Percentiles rank a stretch among this genome's conserved stretches.
Conservation (phyloP, 345 rosid species). For the Lepidium sativum region DNA sequence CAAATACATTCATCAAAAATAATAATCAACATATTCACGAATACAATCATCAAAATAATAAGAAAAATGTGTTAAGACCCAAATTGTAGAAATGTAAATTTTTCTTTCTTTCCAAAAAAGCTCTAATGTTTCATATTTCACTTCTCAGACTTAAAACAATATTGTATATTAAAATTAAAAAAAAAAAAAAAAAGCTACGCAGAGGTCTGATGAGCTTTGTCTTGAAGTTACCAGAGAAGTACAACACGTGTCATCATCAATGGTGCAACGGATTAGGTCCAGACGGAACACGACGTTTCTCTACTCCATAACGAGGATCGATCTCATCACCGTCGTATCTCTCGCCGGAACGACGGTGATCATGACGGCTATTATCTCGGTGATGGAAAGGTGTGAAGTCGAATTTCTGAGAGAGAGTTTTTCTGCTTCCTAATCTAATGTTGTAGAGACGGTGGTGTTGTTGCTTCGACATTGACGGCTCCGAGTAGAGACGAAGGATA, state of each 20-base stretch:
- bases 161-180: background rate
- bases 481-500: conserved; percentile 18
- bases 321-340: conserved; percentile 34
- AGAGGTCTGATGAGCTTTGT: background rate
- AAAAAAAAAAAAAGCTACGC: background rate
- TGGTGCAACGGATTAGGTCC: conserved; percentile 96
- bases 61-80: background rate
- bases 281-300: conserved; percentile 86
- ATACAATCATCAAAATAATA: conserved; percentile 1
- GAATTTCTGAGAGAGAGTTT: conserved; percentile 40
- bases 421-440: conserved; percentile 29
- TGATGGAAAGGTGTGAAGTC: conserved; percentile 57
- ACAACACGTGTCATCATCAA: conserved; percentile 28
- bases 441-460: background rate
- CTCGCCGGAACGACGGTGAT: conserved; percentile 6
- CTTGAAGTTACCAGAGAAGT: background rate
- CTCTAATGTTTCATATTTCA: background rate
- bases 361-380: conserved; percentile 11
- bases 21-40: conserved; percentile 9
- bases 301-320: conserved; percentile 73
- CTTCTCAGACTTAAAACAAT: background rate
- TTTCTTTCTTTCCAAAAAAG: background rate
- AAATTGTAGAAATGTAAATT: background rate
- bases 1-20: too few relatives aligned
- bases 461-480: conserved; percentile 1